A percentile compares a stretch with the other conserved stretches of the same genome.
phyloP scores from a whole-genome alignment of 1,139 yeast species.

The Saccharomycopsis hybrid region DNA sequence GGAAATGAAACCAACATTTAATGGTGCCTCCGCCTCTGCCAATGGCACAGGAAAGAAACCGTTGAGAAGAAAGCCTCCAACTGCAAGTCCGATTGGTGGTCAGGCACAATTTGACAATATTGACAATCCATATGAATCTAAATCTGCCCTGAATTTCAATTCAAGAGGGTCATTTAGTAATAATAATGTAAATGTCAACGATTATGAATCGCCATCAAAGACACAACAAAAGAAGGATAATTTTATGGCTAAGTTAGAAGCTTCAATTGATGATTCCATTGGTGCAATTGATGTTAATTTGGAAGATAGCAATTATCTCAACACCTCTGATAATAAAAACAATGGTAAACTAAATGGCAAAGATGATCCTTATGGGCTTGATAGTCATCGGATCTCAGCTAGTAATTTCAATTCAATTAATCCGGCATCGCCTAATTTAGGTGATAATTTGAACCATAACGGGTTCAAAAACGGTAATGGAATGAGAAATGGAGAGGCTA shows the following conservation, averaged over 20 bases:
- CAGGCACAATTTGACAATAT: too few species aligned
- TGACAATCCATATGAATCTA: neutral
- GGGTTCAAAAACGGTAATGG: neutral
- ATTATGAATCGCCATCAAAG: neutral
- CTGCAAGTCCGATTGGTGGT: neutral
- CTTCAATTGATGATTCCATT: constrained; percentile 20
- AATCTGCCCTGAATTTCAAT: neutral
- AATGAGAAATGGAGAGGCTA: neutral
- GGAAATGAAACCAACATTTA: neutral
- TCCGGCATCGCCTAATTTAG: constrained; percentile 1
- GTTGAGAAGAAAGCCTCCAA: constrained; percentile 8
- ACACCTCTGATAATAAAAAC: neutral
- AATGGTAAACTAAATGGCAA: neutral
- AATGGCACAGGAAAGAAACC: constrained; percentile 1
- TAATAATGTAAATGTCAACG: neutral
- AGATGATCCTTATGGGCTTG: neutral
- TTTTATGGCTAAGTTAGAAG: constrained; percentile 20
- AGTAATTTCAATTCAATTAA: constrained; percentile 5
- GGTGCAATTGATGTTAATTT: constrained; percentile 2
- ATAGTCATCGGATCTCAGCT: constrained; percentile 1
- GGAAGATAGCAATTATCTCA: too few species aligned
- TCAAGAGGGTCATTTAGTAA: too few species aligned
- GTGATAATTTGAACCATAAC: neutral
- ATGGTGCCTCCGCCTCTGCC: neutral
- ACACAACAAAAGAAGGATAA: constrained; percentile 5